Evolutionary conservation across 768 basidiomycete species (phyloP).

Genomic region (Boletus subparvulus): DNA sequence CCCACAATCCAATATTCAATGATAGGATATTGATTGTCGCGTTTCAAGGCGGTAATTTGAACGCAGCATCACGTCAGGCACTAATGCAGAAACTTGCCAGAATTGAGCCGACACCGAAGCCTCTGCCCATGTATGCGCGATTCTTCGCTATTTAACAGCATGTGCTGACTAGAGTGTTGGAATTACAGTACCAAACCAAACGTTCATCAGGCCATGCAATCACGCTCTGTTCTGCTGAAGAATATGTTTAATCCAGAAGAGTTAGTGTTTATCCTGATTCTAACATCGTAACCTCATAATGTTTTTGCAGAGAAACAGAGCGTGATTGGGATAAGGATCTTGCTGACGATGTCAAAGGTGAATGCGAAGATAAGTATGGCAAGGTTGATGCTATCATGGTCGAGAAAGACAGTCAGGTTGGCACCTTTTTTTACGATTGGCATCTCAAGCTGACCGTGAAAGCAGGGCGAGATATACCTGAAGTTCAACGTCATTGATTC

Average conservation of each 20-base stretch:
- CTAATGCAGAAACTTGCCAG: conserved; percentile 99
- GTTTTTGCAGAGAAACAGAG: conserved; percentile 76
- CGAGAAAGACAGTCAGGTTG: conserved; percentile 89
- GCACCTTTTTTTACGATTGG: conserved; percentile 20
- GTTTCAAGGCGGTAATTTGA: conserved; percentile 86
- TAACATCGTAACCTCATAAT: conserved; percentile 4
- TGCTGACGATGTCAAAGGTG: conserved; percentile 92
- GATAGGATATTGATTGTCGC: conserved; percentile 11
- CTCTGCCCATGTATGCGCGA: conserved; percentile 58
- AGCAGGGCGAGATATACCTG: conserved; percentile 94
- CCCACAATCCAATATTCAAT: background rate
- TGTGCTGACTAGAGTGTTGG: conserved; percentile 14
- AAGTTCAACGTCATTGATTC: conserved; percentile 80
- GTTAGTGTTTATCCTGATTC: conserved; percentile 44
- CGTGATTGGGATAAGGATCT: conserved; percentile 96
- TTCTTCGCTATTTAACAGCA: background rate
- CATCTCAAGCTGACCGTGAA: conserved; percentile 12
- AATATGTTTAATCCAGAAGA: conserved; percentile 99
- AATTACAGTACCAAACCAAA: conserved; percentile 63
- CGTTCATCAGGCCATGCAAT: conserved; percentile 83
- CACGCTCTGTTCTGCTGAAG: conserved; percentile 84
- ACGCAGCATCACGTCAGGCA: conserved; percentile 96
- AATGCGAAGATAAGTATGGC: conserved; percentile 92
- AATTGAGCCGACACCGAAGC: conserved; percentile 65
- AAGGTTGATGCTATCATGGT: conserved; percentile 84